Conservation (phyloP, 495 filamentous ascomycete species). For the Sphaerosporella brunnea region DNA sequence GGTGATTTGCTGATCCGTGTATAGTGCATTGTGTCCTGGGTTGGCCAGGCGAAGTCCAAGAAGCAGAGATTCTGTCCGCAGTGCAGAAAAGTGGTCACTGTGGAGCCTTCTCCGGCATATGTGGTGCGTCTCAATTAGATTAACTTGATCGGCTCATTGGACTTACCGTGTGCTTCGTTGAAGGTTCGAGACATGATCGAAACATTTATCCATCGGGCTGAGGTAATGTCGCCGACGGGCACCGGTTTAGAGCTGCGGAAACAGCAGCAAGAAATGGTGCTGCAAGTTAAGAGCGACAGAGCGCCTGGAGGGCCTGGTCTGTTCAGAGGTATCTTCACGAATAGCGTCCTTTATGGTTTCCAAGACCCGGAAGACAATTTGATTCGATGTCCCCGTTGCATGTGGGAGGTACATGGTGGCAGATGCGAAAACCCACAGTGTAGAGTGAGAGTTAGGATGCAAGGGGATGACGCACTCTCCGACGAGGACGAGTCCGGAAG, state of each 20-base stretch:
- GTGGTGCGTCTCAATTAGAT: slow-evolving; percentile 30
- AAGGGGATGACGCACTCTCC: slow-evolving; percentile 12
- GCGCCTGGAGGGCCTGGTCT: slow-evolving; percentile 41
- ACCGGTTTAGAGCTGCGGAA: slow-evolving; percentile 41
- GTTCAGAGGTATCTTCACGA: slow-evolving; percentile 48
- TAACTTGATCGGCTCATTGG: not conserved
- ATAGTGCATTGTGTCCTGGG: slow-evolving; percentile 51
- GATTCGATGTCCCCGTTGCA: slow-evolving; percentile 43
- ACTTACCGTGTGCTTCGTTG: not conserved
- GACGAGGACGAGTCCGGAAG: slow-evolving; percentile 22
- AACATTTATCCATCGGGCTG: slow-evolving; percentile 44
- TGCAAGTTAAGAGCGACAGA: slow-evolving; percentile 34
- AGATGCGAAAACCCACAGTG: slow-evolving; percentile 35
- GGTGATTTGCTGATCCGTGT: slow-evolving; percentile 1
- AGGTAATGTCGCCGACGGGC: slow-evolving; percentile 46
- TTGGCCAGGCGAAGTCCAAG: slow-evolving; percentile 32
- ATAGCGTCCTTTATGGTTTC: slow-evolving; percentile 24
- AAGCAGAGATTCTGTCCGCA: slow-evolving; percentile 48
- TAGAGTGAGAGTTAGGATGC: slow-evolving; percentile 28
- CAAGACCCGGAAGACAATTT: slow-evolving; percentile 45
- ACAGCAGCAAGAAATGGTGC: slow-evolving; percentile 41
- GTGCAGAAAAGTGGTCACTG: slow-evolving; percentile 42
- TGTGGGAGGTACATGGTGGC: slow-evolving; percentile 46
- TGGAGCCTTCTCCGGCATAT: slow-evolving; percentile 51
- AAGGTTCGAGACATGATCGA: slow-evolving; percentile 51